Conservation (phyloP, 345 rosid genomes). For the Corchorus olitorius region DNA sequence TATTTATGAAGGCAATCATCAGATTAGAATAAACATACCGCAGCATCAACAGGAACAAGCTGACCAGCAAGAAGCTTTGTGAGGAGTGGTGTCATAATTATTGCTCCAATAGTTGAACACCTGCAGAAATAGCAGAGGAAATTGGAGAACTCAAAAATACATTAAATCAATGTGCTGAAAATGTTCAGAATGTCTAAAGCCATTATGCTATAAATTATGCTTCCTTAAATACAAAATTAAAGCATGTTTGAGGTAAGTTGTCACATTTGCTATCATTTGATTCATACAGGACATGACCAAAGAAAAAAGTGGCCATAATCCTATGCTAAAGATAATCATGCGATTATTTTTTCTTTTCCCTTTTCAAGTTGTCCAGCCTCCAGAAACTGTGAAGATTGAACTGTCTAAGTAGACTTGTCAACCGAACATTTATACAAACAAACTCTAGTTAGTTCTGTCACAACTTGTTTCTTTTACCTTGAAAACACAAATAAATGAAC, state of each 20-base stretch:
- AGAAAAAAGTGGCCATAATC: not conserved
- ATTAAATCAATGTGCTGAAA: not conserved
- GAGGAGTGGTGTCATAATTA: constrained; percentile 96
- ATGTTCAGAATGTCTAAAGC: not conserved
- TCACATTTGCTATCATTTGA: not conserved
- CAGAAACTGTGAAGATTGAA: not conserved
- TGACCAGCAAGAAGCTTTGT: constrained; percentile 99
- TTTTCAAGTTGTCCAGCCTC: not conserved
- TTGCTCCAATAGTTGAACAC: constrained; percentile 97
- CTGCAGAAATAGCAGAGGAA: constrained; percentile 37
- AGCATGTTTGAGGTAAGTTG: not conserved
- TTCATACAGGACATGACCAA: not conserved
- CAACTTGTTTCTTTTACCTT: not conserved
- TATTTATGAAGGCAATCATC: not conserved
- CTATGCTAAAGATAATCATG: not conserved
- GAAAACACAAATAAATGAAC: not conserved
- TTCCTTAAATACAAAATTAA: not conserved
- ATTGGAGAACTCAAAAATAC: constrained; percentile 18
- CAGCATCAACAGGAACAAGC: constrained; percentile 99
- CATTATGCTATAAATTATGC: not conserved
- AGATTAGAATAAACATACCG: constrained; percentile 48
- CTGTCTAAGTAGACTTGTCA: not conserved
- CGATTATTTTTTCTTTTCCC: not conserved
- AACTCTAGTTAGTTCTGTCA: not conserved
- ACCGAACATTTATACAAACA: not conserved